Percentiles rank a stretch among this genome's conserved stretches.
These are phyloP conservation scores for Calamus simplicifolius DNA, from an alignment of 176 grass and related monocot species.

Conservation along the genomic window DNA sequence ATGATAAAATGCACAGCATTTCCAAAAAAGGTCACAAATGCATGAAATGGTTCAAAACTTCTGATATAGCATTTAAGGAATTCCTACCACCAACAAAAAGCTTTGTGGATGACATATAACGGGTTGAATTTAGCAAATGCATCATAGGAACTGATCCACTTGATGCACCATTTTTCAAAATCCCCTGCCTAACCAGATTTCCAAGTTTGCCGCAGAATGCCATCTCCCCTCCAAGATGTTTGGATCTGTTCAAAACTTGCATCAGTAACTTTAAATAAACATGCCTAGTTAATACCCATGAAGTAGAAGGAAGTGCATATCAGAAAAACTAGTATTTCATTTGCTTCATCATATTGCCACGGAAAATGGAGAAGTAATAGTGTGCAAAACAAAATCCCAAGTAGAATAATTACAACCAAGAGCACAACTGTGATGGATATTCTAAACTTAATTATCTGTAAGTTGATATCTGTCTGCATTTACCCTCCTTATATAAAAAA, in stretches of 20 bases:
- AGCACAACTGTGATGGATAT: no score
- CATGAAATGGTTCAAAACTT: background rate
- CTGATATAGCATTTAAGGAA: background rate
- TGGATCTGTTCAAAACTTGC: constrained; percentile 7
- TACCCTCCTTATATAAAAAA: no score
- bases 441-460: no score
- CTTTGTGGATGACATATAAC: constrained; percentile 53
- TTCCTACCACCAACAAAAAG: constrained; percentile 73
- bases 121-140: constrained; percentile 39
- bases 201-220: constrained; percentile 68
- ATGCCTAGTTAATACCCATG: no score
- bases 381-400: no score
- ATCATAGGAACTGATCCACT: constrained; percentile 17
- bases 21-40: background rate
- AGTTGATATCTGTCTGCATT: no score
- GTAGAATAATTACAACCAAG: no score
- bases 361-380: no score
- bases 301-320: no score
- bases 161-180: constrained; percentile 16
- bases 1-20: background rate
- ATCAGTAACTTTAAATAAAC: no score
- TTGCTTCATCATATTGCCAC: no score
- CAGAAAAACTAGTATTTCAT: no score
- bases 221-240: constrained; percentile 27
- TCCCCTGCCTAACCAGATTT: constrained; percentile 49